Evolutionary conservation across 345 rosid genomes (phyloP), one percentile per base, ranked within the genome.

Genomic region (Citrus inodora): DNA sequence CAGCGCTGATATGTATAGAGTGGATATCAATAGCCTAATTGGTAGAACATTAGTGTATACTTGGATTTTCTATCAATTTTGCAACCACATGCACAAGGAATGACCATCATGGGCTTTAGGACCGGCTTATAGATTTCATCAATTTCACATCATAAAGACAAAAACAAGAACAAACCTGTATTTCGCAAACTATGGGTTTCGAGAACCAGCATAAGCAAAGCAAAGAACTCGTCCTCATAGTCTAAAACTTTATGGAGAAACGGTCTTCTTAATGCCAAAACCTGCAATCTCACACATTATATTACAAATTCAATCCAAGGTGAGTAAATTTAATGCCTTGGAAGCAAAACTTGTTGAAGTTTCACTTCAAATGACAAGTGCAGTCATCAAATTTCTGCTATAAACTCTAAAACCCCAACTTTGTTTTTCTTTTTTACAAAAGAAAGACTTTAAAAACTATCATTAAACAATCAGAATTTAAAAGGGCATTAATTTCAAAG

Each of bases 171-270:
- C n/a, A 32, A 76, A 93, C 99, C 99, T 87, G 99, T 94, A 61
- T 90, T 96, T 76, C 98, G 86, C 77, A 96, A 88, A 87, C 99
- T 96, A 82, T 94, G 99, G 46, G 91, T 87, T 84, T 96, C 99
- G 5, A 96, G 98, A 67, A 93, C 83, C 82, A 92, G 85, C 98
- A 92, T 92, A 78, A 96, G 92, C 78, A 90, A 76, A 75, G 95
- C 92, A 82, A 88, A 96, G 90, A 93, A 96, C 73, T 96, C 99
- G 82, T 96, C 99, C 72, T 96, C 99, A 53, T 87, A 92, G 83
- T 96, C 99, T 77, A 96, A 87, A 53, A 96, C 86, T 75, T 88
- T 96, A 71, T 96, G 99, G 19, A 96, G 90, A 72, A 96, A 82
- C 0, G 99, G 97, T 80, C 98, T 88, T 82, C 99, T 89, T 79